Conservation (phyloP, 2,329 filamentous ascomycete species). For the Pezizomycotina sp. region DNA sequence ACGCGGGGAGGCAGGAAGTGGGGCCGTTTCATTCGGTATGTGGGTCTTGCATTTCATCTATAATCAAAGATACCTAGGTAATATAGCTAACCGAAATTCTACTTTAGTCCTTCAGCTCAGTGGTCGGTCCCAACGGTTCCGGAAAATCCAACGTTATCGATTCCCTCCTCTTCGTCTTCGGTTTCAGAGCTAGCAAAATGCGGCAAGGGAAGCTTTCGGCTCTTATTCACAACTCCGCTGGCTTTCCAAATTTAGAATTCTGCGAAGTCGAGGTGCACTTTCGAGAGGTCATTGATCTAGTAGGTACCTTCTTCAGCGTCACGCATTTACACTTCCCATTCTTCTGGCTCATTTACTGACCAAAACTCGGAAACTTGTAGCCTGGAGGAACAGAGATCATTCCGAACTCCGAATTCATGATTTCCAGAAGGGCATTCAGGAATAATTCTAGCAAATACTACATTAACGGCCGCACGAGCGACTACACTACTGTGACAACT, state of each 20-base stretch:
- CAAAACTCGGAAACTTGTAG: constrained; percentile 51
- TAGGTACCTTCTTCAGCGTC: no score
- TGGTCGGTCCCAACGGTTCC: constrained; percentile 93
- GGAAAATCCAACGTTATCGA: constrained; percentile 99
- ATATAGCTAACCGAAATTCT: no score
- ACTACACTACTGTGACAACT: constrained; percentile 79
- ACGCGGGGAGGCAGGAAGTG: constrained; percentile 85
- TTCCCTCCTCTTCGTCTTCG: constrained; percentile 94
- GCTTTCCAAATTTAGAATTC: constrained; percentile 65
- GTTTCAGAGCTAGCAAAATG: constrained; percentile 98
- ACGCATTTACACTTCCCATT: not conserved
- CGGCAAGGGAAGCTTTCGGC: constrained; percentile 95
- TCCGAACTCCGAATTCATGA: constrained; percentile 66
- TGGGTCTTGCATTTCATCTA: not conserved
- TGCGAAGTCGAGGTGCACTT: constrained; percentile 97
- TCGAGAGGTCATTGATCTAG: constrained; percentile 78
- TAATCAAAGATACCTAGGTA: no score
- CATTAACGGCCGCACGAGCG: constrained; percentile 77
- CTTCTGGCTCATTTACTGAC: constrained; percentile 32
- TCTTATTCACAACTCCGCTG: constrained; percentile 89
- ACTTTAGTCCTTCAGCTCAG: constrained; percentile 67
- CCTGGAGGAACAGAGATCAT: constrained; percentile 42
- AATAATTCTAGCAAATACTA: constrained; percentile 99
- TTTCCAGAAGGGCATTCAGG: constrained; percentile 86
- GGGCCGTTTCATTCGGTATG: constrained; percentile 67